These are phyloP conservation scores for Cyberlindnera japonica DNA, from an alignment of 805 yeast species.

Conservation along the genomic window DNA sequence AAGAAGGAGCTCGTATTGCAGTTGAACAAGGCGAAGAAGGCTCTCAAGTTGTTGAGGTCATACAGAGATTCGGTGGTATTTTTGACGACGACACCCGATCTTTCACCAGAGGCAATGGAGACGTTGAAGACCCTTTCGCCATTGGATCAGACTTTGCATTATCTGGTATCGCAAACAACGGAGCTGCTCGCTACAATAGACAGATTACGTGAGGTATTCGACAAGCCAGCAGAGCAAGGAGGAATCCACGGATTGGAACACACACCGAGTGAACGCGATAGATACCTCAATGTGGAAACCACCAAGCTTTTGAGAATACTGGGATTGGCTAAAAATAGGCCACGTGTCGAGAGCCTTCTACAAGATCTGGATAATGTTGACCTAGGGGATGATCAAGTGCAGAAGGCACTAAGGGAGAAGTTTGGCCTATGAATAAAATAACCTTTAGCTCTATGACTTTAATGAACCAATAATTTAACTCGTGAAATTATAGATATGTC, in stretches of 20 bases:
- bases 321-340: slow-evolving; percentile 23
- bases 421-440: slow-evolving; percentile 19
- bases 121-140: slow-evolving; percentile 39
- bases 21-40: slow-evolving; percentile 35
- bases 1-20: slow-evolving; percentile 40
- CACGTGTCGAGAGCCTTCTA: slow-evolving; percentile 21
- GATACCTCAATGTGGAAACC: slow-evolving; percentile 38
- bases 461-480: too few species aligned
- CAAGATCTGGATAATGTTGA: slow-evolving; percentile 23
- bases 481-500: too few species aligned
- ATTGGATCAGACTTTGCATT: slow-evolving; percentile 44
- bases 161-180: slow-evolving; percentile 40
- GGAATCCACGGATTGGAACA: slow-evolving; percentile 19
- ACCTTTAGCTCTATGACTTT: too few species aligned
- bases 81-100: slow-evolving; percentile 14
- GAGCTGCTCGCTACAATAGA: slow-evolving; percentile 23
- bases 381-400: slow-evolving; percentile 18
- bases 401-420: slow-evolving; percentile 18
- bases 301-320: slow-evolving; percentile 29
- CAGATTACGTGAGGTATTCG: slow-evolving; percentile 8
- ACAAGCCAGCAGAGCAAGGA: slow-evolving; percentile 9
- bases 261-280: slow-evolving; percentile 35
- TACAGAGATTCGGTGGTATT: slow-evolving; percentile 33
- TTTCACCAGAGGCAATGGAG: slow-evolving; percentile 10
- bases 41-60: slow-evolving; percentile 32